Evolutionary conservation across 2,329 filamentous ascomycete genomes (phyloP), one percentile per base, ranked within the genome.

Genomic region (Xylariales sp.): DNA sequence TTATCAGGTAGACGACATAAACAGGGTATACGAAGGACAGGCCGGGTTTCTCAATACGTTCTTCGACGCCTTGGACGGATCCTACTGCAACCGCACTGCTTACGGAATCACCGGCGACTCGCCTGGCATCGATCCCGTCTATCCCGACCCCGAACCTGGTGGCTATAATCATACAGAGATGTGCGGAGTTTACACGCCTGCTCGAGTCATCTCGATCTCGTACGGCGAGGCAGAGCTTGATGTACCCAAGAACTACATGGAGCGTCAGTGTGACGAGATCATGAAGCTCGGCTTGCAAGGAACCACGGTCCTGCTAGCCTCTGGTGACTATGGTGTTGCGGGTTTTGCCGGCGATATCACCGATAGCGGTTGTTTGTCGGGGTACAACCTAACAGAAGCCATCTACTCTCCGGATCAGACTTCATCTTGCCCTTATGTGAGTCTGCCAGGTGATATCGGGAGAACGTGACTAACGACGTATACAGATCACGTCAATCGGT

Each of bases 171-270:
- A 10, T 44, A 54, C 44, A 38, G 19, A 19, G 8, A 33, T 29
- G 24, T 45, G 21, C 37, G 38, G 31, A 34, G 35, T 14, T n/a
- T 46, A 8, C 56, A 66, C 68, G 49, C 67, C 70, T 5, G 67
- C 71, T 2, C 72, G 74, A 42, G 71, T 74, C 12, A 63, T 71
- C 35, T 66, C 62, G 7, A 67, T 74, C 24, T 70, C 67, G 0
- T 71, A 72, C 44, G 71, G 70, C 12, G 63, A 65, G 31, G 59
- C 66, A 19, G 71, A 75, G 50, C 53, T 53, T 6, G 66, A 66
- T 6, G 57, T 74, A 12, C 69, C 71, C 0, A 51, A 63, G 4
- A 55, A 54, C 38, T 77, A 78, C 52, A 65, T 73, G 35, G 56
- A 66, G 42, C 54, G 58, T 12, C 57, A 61, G 43, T 66, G 69